Conservation (phyloP, 73 alveolate species). For the Urostyla sp. region DNA sequence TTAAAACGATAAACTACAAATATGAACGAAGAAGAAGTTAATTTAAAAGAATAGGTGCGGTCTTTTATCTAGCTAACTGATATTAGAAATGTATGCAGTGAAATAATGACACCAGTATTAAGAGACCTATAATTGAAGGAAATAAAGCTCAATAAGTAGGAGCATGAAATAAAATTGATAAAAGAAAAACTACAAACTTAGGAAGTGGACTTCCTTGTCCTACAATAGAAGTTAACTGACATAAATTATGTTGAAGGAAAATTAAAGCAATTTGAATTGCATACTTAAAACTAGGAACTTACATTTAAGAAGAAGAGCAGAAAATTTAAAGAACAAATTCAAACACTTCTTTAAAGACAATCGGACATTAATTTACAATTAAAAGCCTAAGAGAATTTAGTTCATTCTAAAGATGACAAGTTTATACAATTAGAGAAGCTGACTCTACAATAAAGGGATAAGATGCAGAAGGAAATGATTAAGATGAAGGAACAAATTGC, state of each 20-base stretch:
- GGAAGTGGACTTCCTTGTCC: neutral
- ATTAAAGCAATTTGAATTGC: neutral
- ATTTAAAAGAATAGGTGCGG: no score
- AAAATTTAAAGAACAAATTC: neutral
- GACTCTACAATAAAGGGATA: slow-evolving; percentile 3
- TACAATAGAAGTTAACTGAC: neutral
- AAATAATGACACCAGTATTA: slow-evolving; percentile 1
- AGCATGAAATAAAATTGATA: neutral
- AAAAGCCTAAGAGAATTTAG: neutral
- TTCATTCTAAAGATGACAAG: slow-evolving; percentile 10
- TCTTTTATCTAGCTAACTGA: no score
- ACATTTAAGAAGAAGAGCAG: slow-evolving; percentile 7
- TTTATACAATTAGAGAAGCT: neutral
- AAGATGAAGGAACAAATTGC: neutral
- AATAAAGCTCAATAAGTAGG: neutral
- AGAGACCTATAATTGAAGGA: neutral
- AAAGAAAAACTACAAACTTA: neutral
- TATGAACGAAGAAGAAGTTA: no score
- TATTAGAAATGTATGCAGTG: no score
- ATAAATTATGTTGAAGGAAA: neutral
- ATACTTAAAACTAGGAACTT: slow-evolving; percentile 2
- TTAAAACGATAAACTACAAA: no score
- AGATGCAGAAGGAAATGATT: neutral
- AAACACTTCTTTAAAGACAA: neutral
- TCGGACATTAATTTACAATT: slow-evolving; percentile 7